Percentiles rank a stretch among this genome's conserved stretches.
These are phyloP conservation scores for Phylloporus rhodoxanthus DNA, from an alignment of 768 basidiomycete species.

Conservation along the genomic window DNA sequence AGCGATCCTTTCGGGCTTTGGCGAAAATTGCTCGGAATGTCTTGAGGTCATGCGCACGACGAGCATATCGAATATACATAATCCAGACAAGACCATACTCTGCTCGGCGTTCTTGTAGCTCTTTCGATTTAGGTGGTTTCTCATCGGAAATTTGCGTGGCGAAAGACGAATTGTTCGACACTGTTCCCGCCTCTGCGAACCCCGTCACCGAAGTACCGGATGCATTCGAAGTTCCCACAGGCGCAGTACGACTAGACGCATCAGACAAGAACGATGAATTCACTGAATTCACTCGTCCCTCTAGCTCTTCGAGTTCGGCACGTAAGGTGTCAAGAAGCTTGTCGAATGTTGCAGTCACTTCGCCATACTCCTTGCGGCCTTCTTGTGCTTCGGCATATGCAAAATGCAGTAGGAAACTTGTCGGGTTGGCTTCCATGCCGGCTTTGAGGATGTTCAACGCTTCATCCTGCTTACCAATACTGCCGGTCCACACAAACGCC, in stretches of 20 bases:
- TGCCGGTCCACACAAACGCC: conserved; percentile 78
- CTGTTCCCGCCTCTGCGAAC: conserved; percentile 27
- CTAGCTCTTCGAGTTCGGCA: conserved; percentile 55
- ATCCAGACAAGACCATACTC: conserved; percentile 79
- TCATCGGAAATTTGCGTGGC: conserved; percentile 48
- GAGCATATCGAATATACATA: conserved; percentile 90
- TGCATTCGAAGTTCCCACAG: conserved; percentile 20
- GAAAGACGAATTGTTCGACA: conserved; percentile 43
- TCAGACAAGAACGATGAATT: conserved; percentile 37
- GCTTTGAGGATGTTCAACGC: conserved; percentile 73
- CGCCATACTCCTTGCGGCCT: conserved; percentile 53
- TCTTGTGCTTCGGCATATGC: conserved; percentile 76
- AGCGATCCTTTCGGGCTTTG: conserved; percentile 71
- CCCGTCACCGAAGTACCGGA: conserved; percentile 8
- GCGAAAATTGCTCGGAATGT: conserved; percentile 71
- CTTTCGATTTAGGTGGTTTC: conserved; percentile 48
- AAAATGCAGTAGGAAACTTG: conserved; percentile 87
- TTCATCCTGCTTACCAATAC: conserved; percentile 74
- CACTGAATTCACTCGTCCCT: conserved; percentile 37
- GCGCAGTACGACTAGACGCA: conserved; percentile 23
- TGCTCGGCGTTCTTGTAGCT: conserved; percentile 47
- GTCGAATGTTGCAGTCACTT: conserved; percentile 68
- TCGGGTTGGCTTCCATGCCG: conserved; percentile 83
- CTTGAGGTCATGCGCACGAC: conserved; percentile 83
- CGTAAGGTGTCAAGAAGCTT: conserved; percentile 65